Evolutionary conservation across 1,139 yeast species (phyloP).

Genomic region (Martiniozyma asiatica): DNA sequence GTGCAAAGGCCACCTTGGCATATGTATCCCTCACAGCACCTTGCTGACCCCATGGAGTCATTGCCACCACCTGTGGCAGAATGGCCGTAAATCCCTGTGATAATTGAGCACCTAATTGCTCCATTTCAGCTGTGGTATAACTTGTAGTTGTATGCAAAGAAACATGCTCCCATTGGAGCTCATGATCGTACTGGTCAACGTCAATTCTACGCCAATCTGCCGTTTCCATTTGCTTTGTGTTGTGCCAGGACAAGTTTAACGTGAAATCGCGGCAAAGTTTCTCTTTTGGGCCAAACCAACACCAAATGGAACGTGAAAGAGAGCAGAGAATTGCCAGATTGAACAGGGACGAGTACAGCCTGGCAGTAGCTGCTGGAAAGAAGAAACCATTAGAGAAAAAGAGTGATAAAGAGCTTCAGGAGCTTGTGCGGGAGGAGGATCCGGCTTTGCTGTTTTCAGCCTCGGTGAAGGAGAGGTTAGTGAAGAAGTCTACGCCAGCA

Average conservation of each 20-base stretch:
- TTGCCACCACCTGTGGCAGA: conserved; percentile 56
- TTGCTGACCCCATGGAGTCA: conserved; percentile 58
- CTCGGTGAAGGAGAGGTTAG: conserved; percentile 9
- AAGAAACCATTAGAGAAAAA: conserved; percentile 12
- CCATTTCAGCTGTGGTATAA: conserved; percentile 36
- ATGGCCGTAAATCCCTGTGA: conserved; percentile 59
- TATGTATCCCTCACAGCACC: conserved; percentile 40
- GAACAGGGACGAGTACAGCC: conserved; percentile 23
- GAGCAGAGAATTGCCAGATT: conserved; percentile 30
- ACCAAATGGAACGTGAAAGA: conserved; percentile 12
- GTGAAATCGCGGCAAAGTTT: too few relatives aligned
- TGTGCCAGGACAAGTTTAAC: too few relatives aligned
- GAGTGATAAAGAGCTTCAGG: conserved; percentile 3
- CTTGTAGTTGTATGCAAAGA: conserved; percentile 12
- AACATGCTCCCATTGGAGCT: conserved; percentile 25
- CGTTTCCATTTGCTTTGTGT: conserved; percentile 14
- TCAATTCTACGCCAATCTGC: conserved; percentile 64
- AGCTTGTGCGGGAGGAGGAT: conserved; percentile 35
- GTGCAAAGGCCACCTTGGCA: conserved; percentile 56
- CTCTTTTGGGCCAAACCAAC: too few relatives aligned
- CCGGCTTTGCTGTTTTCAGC: conserved; percentile 45
- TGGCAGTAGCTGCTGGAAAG: too few relatives aligned
- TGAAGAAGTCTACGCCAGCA: conserved; percentile 17
- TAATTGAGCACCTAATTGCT: conserved; percentile 43
- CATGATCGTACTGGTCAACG: conserved; percentile 83